Evolutionary conservation across 2,329 filamentous ascomycete species (phyloP), one percentile per base, ranked within the genome.

Genomic region (Drechslerella dactyloides): DNA sequence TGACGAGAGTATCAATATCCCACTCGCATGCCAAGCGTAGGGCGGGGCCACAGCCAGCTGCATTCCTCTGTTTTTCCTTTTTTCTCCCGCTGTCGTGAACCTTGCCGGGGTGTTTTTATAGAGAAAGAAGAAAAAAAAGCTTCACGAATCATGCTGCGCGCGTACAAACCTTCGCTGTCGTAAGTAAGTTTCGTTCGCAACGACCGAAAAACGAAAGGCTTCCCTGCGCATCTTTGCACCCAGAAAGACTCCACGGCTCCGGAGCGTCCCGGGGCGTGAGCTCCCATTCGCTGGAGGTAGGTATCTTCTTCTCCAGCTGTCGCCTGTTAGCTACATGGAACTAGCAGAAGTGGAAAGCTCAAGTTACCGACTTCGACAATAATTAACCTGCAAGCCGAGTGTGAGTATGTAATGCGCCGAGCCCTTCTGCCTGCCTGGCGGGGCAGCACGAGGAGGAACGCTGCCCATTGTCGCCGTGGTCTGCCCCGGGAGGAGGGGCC

Each of bases 131-230:
- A 54, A 55, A 63, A 53, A 58, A 50, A 63, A 55, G 23, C 62
- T 54, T 54, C 59, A 51, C 64, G 66, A 70, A 70, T 64, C 59
- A 70, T 69, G 21, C 53, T 53, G 52, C 21, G 27, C 33, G 7
- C 44, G 4, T 48, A 19, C 44, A 17, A 21, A 19, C 17, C 50
- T 54, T 60, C 56, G 52, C 37, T 50, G 35, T 50, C 33, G 48
- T 48, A 44, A 30, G 35, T 35, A 27, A 24, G n/a, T 42, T 57
- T 30, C 44, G 52, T 21, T 55, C 27, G 52, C 52, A 60, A 63
- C 54, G 48, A 60, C 53, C 59, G 59, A 54, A 62, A 42, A 48
- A 19, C 40, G 17, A 44, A n/a, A 17, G 40, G 40, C 7, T 44
- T 8, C 7, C 7, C 17, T 37, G 33, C 33, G n/a, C n/a, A n/a